These are phyloP conservation scores for Ceratobasidium sp. DNA, from an alignment of 1,284 basidiomycete species.

Conservation along the genomic window DNA sequence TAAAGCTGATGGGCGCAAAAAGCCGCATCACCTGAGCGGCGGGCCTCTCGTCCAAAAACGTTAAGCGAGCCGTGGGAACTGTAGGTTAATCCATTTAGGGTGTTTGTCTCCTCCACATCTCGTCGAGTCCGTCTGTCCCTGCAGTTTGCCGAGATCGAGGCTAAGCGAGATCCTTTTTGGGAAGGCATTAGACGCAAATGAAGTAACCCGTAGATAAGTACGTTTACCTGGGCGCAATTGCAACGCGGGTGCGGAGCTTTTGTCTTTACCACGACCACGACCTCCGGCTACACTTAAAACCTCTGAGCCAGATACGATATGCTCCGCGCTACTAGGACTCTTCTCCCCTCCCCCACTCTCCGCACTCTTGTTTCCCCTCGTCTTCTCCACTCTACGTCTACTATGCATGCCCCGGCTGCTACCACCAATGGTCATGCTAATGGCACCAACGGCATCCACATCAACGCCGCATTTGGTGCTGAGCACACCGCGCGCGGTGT, in stretches of 20 bases:
- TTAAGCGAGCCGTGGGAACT: not conserved
- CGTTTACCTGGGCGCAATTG: not conserved
- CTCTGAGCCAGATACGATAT: not conserved
- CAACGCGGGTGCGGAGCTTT: not conserved
- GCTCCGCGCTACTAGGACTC: not conserved
- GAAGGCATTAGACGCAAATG: not conserved
- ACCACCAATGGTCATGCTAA: constrained; percentile 1
- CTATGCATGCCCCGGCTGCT: constrained; percentile 4
- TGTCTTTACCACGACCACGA: not conserved
- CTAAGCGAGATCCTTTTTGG: not conserved
- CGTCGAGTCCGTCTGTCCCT: too few relatives aligned
- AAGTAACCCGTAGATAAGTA: not conserved
- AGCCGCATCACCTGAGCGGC: not conserved
- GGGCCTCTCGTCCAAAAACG: not conserved
- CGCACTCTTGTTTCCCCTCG: not conserved
- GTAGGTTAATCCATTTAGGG: not conserved
- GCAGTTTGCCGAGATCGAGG: not conserved
- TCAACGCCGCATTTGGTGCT: constrained; percentile 38
- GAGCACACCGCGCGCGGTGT: constrained; percentile 72
- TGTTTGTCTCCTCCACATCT: not conserved
- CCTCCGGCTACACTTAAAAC: not conserved
- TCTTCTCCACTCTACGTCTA: not conserved
- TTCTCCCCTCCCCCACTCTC: not conserved
- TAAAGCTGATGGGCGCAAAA: not conserved
- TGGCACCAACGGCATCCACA: constrained; percentile 1